Evolutionary conservation across 2,329 filamentous ascomycete genomes (phyloP).

Genomic region (Fusarium mangiferae): DNA sequence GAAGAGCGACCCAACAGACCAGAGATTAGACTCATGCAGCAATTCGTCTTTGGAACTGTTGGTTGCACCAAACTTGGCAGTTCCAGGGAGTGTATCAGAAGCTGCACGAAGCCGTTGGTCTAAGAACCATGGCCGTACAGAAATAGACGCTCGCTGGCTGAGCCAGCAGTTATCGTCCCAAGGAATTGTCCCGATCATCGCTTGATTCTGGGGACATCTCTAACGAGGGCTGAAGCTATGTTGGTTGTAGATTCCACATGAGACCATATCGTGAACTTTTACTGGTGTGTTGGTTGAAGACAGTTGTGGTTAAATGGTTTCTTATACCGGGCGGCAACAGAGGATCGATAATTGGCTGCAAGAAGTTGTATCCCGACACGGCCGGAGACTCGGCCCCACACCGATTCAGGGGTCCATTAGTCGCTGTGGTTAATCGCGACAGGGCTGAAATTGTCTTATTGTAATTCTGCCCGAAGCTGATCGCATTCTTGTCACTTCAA

Average conservation of each 20-base stretch:
- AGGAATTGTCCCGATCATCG: background rate
- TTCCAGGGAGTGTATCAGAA: background rate
- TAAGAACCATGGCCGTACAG: background rate
- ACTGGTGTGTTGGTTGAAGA: background rate
- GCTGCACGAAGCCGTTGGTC: background rate
- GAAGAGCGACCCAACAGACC: background rate
- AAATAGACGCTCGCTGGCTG: background rate
- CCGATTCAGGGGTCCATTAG: background rate
- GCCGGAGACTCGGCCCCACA: background rate
- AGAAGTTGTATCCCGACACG: background rate
- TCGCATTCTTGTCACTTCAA: background rate
- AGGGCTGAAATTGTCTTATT: slow-evolving; percentile 2
- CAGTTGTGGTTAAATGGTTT: background rate
- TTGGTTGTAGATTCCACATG: background rate
- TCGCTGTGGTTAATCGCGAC: background rate
- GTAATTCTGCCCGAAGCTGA: background rate
- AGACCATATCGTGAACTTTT: background rate
- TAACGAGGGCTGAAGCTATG: background rate
- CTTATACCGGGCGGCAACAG: background rate
- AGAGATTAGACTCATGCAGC: background rate
- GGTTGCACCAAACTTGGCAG: background rate
- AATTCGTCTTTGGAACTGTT: background rate
- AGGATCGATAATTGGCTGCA: background rate
- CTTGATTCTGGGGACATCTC: background rate
- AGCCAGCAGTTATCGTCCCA: background rate